Percentiles rank a stretch among this genome's conserved stretches.
Evolutionary conservation across 129 eudicot genomes (phyloP).

Genomic region (carrot (Daucus carota)): DH1_v3.0 NC_030383.2:42505001-42505500

Average conservation of each 20-base stretch:
- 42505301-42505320: too few species aligned
- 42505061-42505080: conserved; percentile 34
- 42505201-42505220: background rate
- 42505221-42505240: background rate
- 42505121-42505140: background rate
- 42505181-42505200: background rate
- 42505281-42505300: background rate
- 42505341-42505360: too few species aligned
- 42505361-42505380: too few species aligned
- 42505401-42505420: too few species aligned
- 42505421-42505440: too few species aligned
- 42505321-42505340: too few species aligned
- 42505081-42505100: conserved; percentile 3
- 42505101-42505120: background rate
- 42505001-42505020: background rate
- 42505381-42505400: too few species aligned
- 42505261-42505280: background rate
- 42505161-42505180: background rate
- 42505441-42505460: too few species aligned
- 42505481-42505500: too few species aligned
- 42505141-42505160: background rate
- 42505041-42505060: conserved; percentile 41
- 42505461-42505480: too few species aligned
- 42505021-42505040: background rate
- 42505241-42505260: background rate